Conservation (phyloP, 2,329 filamentous ascomycete species). For the Ramularia endophylla region DNA sequence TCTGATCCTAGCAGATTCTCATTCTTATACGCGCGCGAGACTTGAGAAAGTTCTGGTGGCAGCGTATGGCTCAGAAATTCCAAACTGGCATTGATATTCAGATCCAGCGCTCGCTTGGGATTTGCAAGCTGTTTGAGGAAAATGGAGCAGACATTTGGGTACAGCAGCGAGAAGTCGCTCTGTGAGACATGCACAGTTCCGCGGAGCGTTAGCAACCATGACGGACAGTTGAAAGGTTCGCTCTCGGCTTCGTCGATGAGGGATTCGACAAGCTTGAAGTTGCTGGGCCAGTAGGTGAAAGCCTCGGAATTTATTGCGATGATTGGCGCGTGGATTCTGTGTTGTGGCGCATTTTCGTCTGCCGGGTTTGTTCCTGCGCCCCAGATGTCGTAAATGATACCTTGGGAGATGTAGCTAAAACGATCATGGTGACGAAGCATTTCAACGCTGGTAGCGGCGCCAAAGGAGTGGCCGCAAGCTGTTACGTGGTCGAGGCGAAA, state of each 20-base stretch:
- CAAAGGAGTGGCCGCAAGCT: slow-evolving; percentile 61
- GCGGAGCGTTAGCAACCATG: slow-evolving; percentile 43
- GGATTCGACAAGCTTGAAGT: slow-evolving; percentile 53
- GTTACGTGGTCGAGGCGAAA: slow-evolving; percentile 55
- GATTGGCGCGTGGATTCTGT: slow-evolving; percentile 49
- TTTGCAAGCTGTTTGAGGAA: slow-evolving; percentile 60
- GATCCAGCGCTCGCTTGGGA: slow-evolving; percentile 54
- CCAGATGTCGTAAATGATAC: slow-evolving; percentile 63
- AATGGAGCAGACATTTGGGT: slow-evolving; percentile 52
- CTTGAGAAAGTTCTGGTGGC: slow-evolving; percentile 42
- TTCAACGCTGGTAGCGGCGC: slow-evolving; percentile 58
- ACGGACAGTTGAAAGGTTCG: slow-evolving; percentile 29
- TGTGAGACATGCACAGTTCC: slow-evolving; percentile 62
- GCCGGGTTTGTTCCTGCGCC: slow-evolving; percentile 43
- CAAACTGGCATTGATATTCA: slow-evolving; percentile 57
- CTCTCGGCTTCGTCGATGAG: slow-evolving; percentile 54
- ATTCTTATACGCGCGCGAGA: slow-evolving; percentile 47
- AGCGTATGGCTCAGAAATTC: slow-evolving; percentile 56
- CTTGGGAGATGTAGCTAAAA: slow-evolving; percentile 55
- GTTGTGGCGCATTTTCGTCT: slow-evolving; percentile 35
- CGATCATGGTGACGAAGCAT: slow-evolving; percentile 50
- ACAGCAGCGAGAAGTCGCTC: slow-evolving; percentile 61
- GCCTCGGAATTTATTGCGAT: slow-evolving; percentile 62
- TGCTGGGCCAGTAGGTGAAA: slow-evolving; percentile 64
- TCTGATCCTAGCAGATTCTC: slow-evolving; percentile 42